phyloP scores from a whole-genome alignment of 257 asterid species.

The Echites panduratus region DNA sequence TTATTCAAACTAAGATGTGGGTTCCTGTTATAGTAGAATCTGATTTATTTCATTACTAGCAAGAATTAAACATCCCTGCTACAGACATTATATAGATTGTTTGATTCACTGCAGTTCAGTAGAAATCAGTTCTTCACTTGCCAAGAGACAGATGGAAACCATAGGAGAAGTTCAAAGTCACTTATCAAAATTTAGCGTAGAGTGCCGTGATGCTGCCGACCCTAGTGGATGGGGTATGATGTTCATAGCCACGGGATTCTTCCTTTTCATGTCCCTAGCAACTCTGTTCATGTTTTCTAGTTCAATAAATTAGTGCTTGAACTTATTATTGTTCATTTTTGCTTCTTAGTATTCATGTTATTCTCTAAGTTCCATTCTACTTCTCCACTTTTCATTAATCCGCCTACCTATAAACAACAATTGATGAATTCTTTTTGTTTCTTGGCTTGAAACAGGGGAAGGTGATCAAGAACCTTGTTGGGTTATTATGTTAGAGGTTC shows the following conservation, averaged over 20 bases:
- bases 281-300: neutral
- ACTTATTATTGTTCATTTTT: neutral
- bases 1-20: neutral
- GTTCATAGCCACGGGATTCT: constrained; percentile 17
- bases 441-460: constrained; percentile 53
- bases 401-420: neutral
- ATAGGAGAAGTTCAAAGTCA: constrained; percentile 79
- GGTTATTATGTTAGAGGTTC: constrained; percentile 98
- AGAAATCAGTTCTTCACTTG: constrained; percentile 93
- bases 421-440: neutral
- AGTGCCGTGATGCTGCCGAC: constrained; percentile 95
- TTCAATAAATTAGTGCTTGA: neutral
- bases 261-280: constrained; percentile 18
- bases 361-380: neutral
- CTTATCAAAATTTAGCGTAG: constrained; percentile 60
- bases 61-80: neutral
- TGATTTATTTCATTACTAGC: constrained; percentile 9
- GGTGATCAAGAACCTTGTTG: constrained; percentile 81
- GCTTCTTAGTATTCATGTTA: neutral
- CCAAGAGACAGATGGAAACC: constrained; percentile 80
- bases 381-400: neutral
- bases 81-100: constrained; percentile 13
- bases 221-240: constrained; percentile 82
- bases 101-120: constrained; percentile 67
- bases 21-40: constrained; percentile 5